Conservation (phyloP, 2,329 filamentous ascomycete genomes). For the Aspergillus calidoustus region DNA sequence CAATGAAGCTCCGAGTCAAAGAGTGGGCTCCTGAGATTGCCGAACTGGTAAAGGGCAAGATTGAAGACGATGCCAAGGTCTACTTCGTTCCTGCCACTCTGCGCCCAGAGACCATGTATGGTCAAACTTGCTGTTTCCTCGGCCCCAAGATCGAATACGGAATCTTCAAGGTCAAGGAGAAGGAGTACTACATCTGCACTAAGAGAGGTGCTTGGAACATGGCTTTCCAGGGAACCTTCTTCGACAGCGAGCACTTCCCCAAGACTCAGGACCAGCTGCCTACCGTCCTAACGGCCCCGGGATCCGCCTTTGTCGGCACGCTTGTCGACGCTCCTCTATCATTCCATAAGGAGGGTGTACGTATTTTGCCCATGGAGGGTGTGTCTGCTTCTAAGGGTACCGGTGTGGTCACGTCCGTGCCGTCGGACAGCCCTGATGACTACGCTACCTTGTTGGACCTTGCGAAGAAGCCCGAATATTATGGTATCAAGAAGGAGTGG, state of each 20-base stretch:
- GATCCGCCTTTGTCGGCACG: conserved; percentile 84
- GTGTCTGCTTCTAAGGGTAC: conserved; percentile 94
- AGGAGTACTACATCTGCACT: conserved; percentile 83
- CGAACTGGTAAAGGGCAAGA: conserved; percentile 72
- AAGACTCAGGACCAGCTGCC: conserved; percentile 72
- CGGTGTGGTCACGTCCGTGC: conserved; percentile 93
- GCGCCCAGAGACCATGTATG: conserved; percentile 97
- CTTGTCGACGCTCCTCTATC: conserved; percentile 88
- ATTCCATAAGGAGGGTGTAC: conserved; percentile 78
- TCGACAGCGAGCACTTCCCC: conserved; percentile 54
- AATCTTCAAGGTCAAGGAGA: conserved; percentile 76
- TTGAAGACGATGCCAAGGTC: conserved; percentile 77
- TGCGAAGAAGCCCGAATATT: conserved; percentile 93
- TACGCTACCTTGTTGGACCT: conserved; percentile 88
- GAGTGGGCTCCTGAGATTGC: conserved; percentile 83
- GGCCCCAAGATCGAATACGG: conserved; percentile 89
- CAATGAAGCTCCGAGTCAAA: conserved; percentile 85
- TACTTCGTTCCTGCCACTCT: conserved; percentile 92
- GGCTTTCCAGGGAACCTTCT: conserved; percentile 88
- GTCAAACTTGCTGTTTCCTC: conserved; percentile 94
- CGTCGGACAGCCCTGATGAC: conserved; percentile 94
- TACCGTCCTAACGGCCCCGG: conserved; percentile 74
- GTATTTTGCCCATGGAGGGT: conserved; percentile 93
- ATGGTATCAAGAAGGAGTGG: conserved; percentile 97
- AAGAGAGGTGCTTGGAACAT: conserved; percentile 89